phyloP scores from a whole-genome alignment of 1,284 basidiomycete genomes.

The Apiotrichum sp. region DNA sequence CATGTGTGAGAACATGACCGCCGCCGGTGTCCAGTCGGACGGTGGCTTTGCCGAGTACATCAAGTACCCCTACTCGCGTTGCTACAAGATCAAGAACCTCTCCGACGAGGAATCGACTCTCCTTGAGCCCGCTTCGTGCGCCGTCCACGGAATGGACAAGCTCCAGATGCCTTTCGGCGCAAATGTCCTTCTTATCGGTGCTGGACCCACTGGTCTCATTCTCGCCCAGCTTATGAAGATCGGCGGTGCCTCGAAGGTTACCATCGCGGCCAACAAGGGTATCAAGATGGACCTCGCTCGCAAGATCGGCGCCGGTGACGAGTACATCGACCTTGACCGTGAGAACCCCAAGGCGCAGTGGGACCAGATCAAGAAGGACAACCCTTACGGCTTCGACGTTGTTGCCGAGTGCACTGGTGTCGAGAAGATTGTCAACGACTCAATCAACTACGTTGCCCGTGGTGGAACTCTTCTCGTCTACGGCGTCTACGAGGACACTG shows the following conservation, averaged over 20 bases:
- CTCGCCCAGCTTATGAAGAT: slow-evolving; percentile 77
- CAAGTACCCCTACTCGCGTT: slow-evolving; percentile 60
- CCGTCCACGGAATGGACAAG: slow-evolving; percentile 81
- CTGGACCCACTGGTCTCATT: slow-evolving; percentile 67
- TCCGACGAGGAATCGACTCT: slow-evolving; percentile 81
- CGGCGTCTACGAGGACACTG: slow-evolving; percentile 62
- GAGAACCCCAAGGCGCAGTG: slow-evolving; percentile 69
- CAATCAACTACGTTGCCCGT: slow-evolving; percentile 75
- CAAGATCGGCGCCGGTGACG: slow-evolving; percentile 66
- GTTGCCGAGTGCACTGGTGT: slow-evolving; percentile 83
- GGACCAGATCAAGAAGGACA: slow-evolving; percentile 65
- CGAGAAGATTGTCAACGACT: slow-evolving; percentile 68
- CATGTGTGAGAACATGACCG: slow-evolving; percentile 71
- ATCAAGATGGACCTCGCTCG: slow-evolving; percentile 78
- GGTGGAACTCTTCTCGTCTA: slow-evolving; percentile 49
- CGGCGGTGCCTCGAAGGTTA: slow-evolving; percentile 68
- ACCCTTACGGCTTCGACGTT: slow-evolving; percentile 80
- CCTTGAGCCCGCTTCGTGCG: slow-evolving; percentile 81
- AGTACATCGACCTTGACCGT: slow-evolving; percentile 75
- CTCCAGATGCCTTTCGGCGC: slow-evolving; percentile 68
- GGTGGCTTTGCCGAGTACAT: slow-evolving; percentile 86
- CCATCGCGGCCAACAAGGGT: slow-evolving; percentile 75
- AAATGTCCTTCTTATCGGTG: slow-evolving; percentile 64
- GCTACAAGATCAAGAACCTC: slow-evolving; percentile 77
- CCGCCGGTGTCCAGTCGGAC: slow-evolving; percentile 65